These are phyloP conservation scores for Phlyctochytrium bullatum DNA, from an alignment of 192 early-diverging fungal species.

Conservation along the genomic window DNA sequence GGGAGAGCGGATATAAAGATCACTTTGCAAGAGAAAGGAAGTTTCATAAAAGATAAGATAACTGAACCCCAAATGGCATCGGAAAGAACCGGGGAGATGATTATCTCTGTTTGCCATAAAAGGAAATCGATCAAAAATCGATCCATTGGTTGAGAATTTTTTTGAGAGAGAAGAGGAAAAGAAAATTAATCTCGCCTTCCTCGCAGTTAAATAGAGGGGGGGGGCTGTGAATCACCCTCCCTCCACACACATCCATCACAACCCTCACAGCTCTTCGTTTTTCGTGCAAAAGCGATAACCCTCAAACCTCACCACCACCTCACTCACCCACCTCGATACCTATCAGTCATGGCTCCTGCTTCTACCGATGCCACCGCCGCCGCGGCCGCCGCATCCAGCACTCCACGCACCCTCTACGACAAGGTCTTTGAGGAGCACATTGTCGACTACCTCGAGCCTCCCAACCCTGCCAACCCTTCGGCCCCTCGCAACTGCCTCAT, in stretches of 20 bases:
- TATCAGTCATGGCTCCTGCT: not conserved
- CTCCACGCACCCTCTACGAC: slow-evolving; percentile 62
- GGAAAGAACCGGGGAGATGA: not conserved
- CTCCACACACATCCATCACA: not conserved
- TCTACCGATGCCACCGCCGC: no score
- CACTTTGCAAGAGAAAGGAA: no score
- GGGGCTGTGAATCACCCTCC: no score
- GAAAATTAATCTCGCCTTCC: not conserved
- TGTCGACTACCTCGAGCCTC: slow-evolving; percentile 40
- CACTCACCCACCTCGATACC: not conserved
- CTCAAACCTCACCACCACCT: not conserved
- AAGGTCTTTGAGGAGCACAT: slow-evolving; percentile 66
- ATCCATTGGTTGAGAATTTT: no score
- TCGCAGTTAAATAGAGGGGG: no score
- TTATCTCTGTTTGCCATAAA: not conserved
- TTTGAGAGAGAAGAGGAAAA: not conserved
- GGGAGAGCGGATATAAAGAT: no score
- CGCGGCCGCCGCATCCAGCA: not conserved
- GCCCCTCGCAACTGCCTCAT: slow-evolving; percentile 40
- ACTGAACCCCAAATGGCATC: not conserved
- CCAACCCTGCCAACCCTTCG: slow-evolving; percentile 4
- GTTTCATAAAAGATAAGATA: no score
- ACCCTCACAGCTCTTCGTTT: not conserved
- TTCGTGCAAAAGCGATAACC: not conserved
- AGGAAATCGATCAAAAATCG: not conserved